A percentile compares a stretch with the other conserved stretches of the same genome.
Evolutionary conservation across 2,329 filamentous ascomycete species (phyloP).

Genomic region (Aspergillus ibericus): DNA sequence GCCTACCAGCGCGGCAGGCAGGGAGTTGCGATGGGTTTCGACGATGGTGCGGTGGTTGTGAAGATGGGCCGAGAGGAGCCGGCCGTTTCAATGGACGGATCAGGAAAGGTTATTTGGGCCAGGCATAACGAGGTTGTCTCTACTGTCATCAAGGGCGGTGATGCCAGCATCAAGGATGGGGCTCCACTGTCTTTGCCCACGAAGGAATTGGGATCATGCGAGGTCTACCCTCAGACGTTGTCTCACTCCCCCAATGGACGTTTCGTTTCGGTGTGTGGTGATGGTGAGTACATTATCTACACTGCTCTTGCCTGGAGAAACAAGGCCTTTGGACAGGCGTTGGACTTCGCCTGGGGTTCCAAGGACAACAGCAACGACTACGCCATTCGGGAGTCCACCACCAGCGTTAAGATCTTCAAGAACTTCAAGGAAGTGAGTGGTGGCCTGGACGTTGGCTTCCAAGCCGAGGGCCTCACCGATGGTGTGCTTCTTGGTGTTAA

Average conservation of each 20-base stretch:
- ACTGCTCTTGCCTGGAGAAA: constrained; percentile 95
- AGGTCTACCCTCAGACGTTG: constrained; percentile 93
- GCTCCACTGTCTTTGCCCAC: constrained; percentile 80
- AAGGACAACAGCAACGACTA: constrained; percentile 99
- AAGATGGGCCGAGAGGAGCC: constrained; percentile 98
- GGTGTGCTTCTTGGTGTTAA: constrained; percentile 91
- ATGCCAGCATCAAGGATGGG: constrained; percentile 82
- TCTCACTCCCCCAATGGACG: constrained; percentile 94
- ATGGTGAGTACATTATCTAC: constrained; percentile 99
- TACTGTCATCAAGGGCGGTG: constrained; percentile 89
- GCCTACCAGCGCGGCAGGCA: constrained; percentile 93
- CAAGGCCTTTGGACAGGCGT: constrained; percentile 91
- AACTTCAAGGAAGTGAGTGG: constrained; percentile 93
- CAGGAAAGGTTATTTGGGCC: constrained; percentile 95
- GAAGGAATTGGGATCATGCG: constrained; percentile 93
- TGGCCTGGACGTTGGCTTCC: constrained; percentile 90
- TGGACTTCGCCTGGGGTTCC: constrained; percentile 95
- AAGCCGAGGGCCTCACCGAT: constrained; percentile 85
- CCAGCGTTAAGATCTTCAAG: constrained; percentile 94
- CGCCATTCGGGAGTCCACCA: constrained; percentile 90
- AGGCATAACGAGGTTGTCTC: constrained; percentile 93
- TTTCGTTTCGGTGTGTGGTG: constrained; percentile 86
- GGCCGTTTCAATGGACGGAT: constrained; percentile 94
- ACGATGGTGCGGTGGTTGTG: constrained; percentile 95
- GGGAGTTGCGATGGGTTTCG: constrained; percentile 91